Conservation (phyloP, 306 rosid genomes). For the Begonia masoniana region DNA sequence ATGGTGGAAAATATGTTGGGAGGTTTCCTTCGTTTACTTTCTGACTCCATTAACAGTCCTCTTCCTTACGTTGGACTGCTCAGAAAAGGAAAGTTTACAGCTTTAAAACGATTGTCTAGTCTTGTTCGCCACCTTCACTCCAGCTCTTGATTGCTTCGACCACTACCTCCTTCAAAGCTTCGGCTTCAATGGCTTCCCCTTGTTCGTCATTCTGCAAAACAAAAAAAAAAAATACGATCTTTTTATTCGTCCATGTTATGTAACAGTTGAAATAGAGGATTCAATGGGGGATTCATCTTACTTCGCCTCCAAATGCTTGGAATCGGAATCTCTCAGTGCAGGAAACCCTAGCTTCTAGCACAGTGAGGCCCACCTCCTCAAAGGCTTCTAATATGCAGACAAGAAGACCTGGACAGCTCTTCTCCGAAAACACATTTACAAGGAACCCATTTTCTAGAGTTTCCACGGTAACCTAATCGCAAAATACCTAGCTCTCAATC, state of each 20-base stretch:
- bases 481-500: neutral
- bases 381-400: slow-evolving; percentile 72
- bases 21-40: too few species aligned
- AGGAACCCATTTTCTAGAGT: slow-evolving; percentile 73
- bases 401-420: slow-evolving; percentile 75
- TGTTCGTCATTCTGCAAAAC: slow-evolving; percentile 27
- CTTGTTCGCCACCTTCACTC: slow-evolving; percentile 27
- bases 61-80: too few species aligned
- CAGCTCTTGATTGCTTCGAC: slow-evolving; percentile 38
- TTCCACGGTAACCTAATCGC: slow-evolving; percentile 68
- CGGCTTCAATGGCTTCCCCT: slow-evolving; percentile 29
- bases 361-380: slow-evolving; percentile 76
- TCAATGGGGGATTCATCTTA: neutral
- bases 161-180: slow-evolving; percentile 34
- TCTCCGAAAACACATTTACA: slow-evolving; percentile 53
- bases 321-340: slow-evolving; percentile 71
- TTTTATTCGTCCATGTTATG: neutral
- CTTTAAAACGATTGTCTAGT: slow-evolving; percentile 1
- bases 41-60: too few species aligned
- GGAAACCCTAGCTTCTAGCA: slow-evolving; percentile 98
- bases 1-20: too few species aligned
- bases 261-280: too few species aligned
- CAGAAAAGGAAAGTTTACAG: too few species aligned
- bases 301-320: slow-evolving; percentile 85
- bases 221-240: neutral